phyloP scores from a whole-genome alignment of 768 basidiomycete species.

The Chalciporus piperatus region DNA sequence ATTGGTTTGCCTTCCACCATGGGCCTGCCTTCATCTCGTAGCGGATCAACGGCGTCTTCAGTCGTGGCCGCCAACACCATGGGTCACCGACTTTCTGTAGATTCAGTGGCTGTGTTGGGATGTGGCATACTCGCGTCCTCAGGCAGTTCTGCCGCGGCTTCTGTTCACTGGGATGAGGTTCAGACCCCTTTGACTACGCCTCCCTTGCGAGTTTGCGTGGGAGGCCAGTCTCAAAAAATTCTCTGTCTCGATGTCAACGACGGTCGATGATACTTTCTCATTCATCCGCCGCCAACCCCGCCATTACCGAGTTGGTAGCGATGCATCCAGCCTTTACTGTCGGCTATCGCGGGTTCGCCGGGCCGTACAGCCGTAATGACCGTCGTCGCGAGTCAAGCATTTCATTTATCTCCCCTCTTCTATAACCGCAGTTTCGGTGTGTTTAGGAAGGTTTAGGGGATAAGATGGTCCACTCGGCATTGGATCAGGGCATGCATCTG shows the following conservation, averaged over 20 bases:
- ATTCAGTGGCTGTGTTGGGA: slow-evolving; percentile 21
- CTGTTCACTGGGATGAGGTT: too few species aligned
- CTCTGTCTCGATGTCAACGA: slow-evolving; percentile 49
- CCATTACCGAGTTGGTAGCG: slow-evolving; percentile 76
- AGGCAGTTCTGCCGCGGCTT: too few species aligned
- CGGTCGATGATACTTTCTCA: too few species aligned
- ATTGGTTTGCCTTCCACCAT: slow-evolving; percentile 59
- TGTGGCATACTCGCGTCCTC: too few species aligned
- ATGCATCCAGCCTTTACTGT: slow-evolving; percentile 79
- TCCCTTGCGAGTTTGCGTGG: slow-evolving; percentile 46
- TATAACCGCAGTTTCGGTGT: slow-evolving; percentile 68
- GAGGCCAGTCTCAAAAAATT: slow-evolving; percentile 60
- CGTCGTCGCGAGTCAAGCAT: slow-evolving; percentile 61
- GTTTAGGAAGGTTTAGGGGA: too few species aligned
- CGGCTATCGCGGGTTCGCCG: slow-evolving; percentile 24
- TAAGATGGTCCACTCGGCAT: slow-evolving; percentile 34
- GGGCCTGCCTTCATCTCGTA: slow-evolving; percentile 39
- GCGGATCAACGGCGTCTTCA: slow-evolving; percentile 37
- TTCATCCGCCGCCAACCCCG: too few species aligned
- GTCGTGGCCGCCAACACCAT: slow-evolving; percentile 15
- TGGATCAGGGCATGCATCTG: slow-evolving; percentile 52
- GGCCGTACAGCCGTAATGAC: slow-evolving; percentile 48
- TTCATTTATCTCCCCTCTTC: slow-evolving; percentile 65
- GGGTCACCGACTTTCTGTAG: slow-evolving; percentile 26
- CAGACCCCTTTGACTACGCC: slow-evolving; percentile 76